Evolutionary conservation across 352 stramenopile genomes (phyloP), one percentile per base, ranked within the genome.

Genomic region (Pythium insidiosum): DNA sequence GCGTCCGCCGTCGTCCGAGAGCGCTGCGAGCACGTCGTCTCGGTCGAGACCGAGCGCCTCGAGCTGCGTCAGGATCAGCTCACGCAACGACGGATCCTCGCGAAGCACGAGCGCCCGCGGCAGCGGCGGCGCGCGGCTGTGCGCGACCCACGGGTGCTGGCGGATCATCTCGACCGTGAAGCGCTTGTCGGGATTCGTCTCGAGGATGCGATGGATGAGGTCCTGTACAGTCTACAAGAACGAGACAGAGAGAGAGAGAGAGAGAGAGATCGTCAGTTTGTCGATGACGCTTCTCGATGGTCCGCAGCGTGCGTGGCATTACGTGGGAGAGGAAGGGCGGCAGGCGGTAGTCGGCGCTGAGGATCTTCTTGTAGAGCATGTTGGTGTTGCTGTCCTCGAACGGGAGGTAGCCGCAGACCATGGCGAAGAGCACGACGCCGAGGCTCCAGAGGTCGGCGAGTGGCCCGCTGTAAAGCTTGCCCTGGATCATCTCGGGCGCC

Each of bases 341-440:
- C 42, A 79, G 50, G 41, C 73, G 80, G 68, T 95, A 97, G 35
- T 91, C 71, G 19, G 79, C 84, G 35, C 62, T 79, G 12, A 95
- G 58, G 53, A 96, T 96, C 38, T 97, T 96, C 55, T 95, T 93
- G 80, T 97, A 97, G 1, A 97, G 67, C 28, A 85, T 39, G 18
- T 76, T 80, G 1, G 85, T 97, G 63, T 97, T 96, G 54, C 72
- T 76, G 53, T 97, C 81, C 38, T 97, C 89, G 47, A 97, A 97
- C 9, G 90, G 90, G 43, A 97, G 60, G 36, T 77, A 88, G 0
- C 90, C 90, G 39, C 79, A 92, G 6, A 97, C 76, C 60, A 97
- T 82, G 0, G 89, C 89, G 57, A 96, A 97, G 6, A 97, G 76
- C 25, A 97, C 83, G 29, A 97, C 88, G 12, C 90, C 90, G 6